These are phyloP conservation scores for Rehmannia glutinosa DNA, from an alignment of 257 asterid species.

Conservation along the genomic window DNA sequence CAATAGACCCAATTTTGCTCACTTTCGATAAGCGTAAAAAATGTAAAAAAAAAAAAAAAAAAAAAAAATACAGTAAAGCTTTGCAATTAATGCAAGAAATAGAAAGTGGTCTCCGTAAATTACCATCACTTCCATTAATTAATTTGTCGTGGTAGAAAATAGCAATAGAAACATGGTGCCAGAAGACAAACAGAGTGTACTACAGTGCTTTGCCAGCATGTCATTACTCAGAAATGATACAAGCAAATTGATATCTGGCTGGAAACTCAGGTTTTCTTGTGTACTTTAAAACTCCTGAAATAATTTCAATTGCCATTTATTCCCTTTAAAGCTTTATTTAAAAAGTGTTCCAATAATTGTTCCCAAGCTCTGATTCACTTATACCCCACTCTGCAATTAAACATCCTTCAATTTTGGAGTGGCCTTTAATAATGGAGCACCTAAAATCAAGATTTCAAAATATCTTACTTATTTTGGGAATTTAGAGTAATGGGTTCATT, in stretches of 20 bases:
- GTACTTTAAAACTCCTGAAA: background rate
- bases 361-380: no score
- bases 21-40: no score
- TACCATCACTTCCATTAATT: background rate
- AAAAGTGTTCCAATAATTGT: no score
- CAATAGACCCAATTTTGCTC: no score
- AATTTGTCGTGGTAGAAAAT: background rate
- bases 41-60: background rate
- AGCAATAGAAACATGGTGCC: slow-evolving; percentile 15
- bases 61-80: no score
- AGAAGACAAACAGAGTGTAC: slow-evolving; percentile 28
- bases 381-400: no score
- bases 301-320: slow-evolving; percentile 11
- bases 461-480: no score
- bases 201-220: slow-evolving; percentile 37
- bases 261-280: slow-evolving; percentile 9
- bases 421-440: background rate
- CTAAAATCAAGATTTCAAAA: background rate
- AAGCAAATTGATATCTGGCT: slow-evolving; percentile 13
- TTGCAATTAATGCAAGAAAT: no score
- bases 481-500: no score
- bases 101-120: background rate
- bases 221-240: slow-evolving; percentile 17
- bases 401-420: no score
- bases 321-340: slow-evolving; percentile 2